Percentiles rank a stretch among this genome's conserved stretches.
phyloP scores from a whole-genome alignment of 257 asterid species.

The Cinchona pubescens region DNA sequence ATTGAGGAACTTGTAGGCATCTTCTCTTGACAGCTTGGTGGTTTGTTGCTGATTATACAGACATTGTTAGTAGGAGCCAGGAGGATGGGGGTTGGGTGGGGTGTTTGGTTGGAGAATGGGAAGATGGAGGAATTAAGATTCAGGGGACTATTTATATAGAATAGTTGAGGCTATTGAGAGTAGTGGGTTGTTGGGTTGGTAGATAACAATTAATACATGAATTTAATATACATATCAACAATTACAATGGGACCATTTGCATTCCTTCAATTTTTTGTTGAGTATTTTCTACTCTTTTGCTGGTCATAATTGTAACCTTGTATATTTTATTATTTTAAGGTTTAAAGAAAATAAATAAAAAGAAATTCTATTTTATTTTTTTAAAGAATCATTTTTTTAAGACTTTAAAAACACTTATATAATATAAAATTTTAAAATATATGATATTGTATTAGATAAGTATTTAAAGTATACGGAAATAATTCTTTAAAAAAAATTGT shows the following conservation, averaged over 20 bases:
- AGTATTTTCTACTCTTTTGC: too few species aligned
- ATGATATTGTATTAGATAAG: too few species aligned
- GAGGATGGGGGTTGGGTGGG: background rate
- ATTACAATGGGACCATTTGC: background rate
- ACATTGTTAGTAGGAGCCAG: constrained; percentile 7
- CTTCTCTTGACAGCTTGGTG: constrained; percentile 19
- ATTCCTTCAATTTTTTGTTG: background rate
- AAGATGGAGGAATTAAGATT: background rate
- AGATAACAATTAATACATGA: background rate
- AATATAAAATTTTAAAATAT: too few species aligned
- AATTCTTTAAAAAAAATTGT: too few species aligned
- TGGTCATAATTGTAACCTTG: too few species aligned
- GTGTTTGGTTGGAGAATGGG: background rate
- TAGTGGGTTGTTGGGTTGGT: background rate
- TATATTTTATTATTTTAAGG: too few species aligned
- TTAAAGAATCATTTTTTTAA: too few species aligned
- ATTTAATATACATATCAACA: background rate
- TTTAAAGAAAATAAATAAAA: too few species aligned
- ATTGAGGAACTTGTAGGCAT: constrained; percentile 41
- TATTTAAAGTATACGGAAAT: too few species aligned
- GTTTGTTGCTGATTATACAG: constrained; percentile 18
- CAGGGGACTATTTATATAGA: background rate
- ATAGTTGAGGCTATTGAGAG: background rate
- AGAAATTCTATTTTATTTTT: too few species aligned
- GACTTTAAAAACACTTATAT: too few species aligned